Evolutionary conservation across 345 rosid species (phyloP).

Genomic region (Populus euphratica): DNA sequence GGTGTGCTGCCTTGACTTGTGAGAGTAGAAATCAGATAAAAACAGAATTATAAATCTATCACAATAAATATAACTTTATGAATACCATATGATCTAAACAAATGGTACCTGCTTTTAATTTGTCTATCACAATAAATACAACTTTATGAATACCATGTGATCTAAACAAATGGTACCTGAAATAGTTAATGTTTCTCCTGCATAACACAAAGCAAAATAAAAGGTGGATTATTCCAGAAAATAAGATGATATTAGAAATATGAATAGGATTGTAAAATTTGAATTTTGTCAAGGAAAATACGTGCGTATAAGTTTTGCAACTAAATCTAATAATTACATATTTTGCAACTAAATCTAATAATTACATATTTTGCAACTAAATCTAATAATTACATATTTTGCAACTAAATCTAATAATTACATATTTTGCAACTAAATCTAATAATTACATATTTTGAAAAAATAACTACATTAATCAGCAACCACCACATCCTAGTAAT

Average conservation of each 20-base stretch:
- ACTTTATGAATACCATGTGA: conserved; percentile 7
- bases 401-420: not conserved
- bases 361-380: not conserved
- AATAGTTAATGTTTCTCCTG: conserved; percentile 90
- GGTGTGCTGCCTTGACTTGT: conserved; percentile 92
- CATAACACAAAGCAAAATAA: conserved; percentile 10
- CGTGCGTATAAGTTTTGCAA: not conserved
- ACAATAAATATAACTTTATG: not conserved
- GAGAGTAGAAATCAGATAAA: not conserved
- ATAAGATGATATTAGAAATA: not conserved
- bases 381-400: not conserved
- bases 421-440: not conserved
- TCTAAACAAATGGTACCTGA: conserved; percentile 47
- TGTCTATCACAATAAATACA: too few relatives aligned
- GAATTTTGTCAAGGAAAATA: not conserved
- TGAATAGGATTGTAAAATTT: not conserved
- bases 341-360: too few relatives aligned
- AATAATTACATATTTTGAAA: not conserved
- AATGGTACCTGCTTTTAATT: conserved; percentile 44
- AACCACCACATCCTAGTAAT: not conserved
- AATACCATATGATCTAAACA: conserved; percentile 4
- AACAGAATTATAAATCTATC: not conserved
- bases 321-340: not conserved
- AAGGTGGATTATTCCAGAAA: not conserved
- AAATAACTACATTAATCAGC: not conserved